A percentile compares a stretch with the other conserved stretches of the same genome.
Conservation (phyloP, 306 rosid species). For the Rosa multiflora region DNA sequence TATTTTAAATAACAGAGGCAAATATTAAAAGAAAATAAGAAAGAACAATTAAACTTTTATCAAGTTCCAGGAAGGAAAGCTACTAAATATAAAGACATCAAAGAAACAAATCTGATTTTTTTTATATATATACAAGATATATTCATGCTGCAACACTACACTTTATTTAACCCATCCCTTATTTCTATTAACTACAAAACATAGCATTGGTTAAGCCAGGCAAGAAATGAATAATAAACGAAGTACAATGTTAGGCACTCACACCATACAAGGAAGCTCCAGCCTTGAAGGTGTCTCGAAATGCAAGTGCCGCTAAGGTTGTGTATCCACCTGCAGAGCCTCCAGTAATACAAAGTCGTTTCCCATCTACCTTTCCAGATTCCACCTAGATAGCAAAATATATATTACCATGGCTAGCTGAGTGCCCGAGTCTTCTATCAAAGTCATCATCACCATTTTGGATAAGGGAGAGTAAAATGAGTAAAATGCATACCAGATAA, state of each 20-base stretch:
- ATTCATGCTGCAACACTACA: neutral
- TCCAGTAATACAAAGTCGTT: constrained; percentile 82
- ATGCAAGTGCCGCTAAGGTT: constrained; percentile 91
- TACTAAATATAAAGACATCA: neutral
- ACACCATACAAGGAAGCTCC: constrained; percentile 96
- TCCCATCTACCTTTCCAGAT: constrained; percentile 74
- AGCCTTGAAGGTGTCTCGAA: constrained; percentile 68
- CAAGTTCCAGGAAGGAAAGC: neutral
- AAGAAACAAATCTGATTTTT: neutral
- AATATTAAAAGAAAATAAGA: neutral
- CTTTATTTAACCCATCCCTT: neutral
- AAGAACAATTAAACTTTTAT: neutral
- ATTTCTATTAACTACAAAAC: neutral
- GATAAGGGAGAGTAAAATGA: constrained; percentile 4
- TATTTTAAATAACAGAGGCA: neutral
- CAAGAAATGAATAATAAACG: neutral
- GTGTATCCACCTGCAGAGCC: constrained; percentile 99
- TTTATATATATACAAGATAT: neutral
- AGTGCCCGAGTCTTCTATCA: neutral
- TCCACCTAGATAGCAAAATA: constrained; percentile 54
- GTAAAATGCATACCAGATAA: constrained; percentile 59
- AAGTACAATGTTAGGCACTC: constrained; percentile 40
- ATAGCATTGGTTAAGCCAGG: neutral
- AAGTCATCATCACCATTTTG: neutral
- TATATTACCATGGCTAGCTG: constrained; percentile 5